phyloP scores from a whole-genome alignment of 176 grass and related monocot species.

The Aechmea fasciata region DNA sequence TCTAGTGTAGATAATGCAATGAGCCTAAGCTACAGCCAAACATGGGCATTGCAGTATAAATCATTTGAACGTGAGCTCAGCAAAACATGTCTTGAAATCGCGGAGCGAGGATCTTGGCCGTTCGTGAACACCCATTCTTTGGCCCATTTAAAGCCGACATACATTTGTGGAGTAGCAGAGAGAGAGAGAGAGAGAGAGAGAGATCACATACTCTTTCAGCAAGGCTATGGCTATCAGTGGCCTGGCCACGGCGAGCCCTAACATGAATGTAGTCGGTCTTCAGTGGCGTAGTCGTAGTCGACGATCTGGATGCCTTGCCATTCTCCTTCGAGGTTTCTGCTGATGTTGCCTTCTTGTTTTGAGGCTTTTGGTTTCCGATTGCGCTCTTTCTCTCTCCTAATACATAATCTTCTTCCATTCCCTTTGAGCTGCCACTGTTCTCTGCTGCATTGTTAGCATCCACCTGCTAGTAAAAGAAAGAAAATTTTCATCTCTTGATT shows the following conservation, averaged over 20 bases:
- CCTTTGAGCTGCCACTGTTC: slow-evolving; percentile 34
- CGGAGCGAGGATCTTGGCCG: too few relatives aligned
- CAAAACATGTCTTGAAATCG: too few relatives aligned
- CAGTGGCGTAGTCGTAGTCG: slow-evolving; percentile 11
- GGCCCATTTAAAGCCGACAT: too few relatives aligned
- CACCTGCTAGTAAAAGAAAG: slow-evolving; percentile 1
- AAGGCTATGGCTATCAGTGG: slow-evolving; percentile 96
- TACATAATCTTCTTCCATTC: slow-evolving; percentile 10
- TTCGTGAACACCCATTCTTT: too few relatives aligned
- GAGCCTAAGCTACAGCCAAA: too few relatives aligned
- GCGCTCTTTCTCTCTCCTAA: neutral
- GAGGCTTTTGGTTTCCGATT: neutral
- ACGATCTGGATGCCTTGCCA: slow-evolving; percentile 1
- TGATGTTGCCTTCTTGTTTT: slow-evolving; percentile 34
- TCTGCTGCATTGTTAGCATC: neutral
- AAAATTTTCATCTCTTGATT: slow-evolving; percentile 21
- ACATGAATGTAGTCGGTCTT: slow-evolving; percentile 95
- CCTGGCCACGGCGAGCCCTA: slow-evolving; percentile 87
- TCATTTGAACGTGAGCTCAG: too few relatives aligned
- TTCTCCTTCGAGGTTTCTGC: slow-evolving; percentile 22
- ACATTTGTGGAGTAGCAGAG: neutral
- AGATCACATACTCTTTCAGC: slow-evolving; percentile 63
- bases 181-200: neutral
- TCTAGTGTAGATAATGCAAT: too few relatives aligned
- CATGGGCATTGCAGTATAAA: too few relatives aligned